Percentiles rank a stretch among this genome's conserved stretches.
Conservation (phyloP, 129 eudicot genomes). For the Flaveria sonorensis region DNA sequence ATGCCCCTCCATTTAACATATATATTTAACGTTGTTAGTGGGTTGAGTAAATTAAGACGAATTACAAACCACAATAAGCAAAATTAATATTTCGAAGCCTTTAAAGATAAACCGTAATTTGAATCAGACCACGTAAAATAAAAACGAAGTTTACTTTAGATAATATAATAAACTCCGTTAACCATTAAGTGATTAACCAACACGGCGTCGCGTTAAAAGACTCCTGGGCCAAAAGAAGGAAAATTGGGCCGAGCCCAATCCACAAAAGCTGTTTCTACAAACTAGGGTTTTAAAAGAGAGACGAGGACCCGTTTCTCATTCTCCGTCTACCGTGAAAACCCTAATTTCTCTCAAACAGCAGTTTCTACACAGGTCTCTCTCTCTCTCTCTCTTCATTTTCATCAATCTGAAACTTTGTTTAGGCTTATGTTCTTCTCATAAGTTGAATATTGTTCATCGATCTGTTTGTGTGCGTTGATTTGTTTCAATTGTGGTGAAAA, state of each 20-base stretch:
- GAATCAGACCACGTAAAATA: no score
- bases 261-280: background rate
- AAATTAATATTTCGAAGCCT: no score
- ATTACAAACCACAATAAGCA: no score
- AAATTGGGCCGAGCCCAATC: conserved; percentile 24
- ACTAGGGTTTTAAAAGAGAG: conserved; percentile 1
- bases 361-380: conserved; percentile 25
- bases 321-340: conserved; percentile 20
- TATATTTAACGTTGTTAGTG: no score
- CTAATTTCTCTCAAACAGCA: conserved; percentile 28
- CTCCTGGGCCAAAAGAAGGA: no score
- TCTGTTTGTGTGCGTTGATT: conserved; percentile 13
- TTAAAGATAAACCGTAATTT: no score
- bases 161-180: no score
- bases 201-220: no score
- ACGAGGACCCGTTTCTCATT: background rate
- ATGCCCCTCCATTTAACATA: no score
- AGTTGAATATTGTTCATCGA: background rate
- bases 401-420: background rate
- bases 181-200: no score
- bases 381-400: background rate
- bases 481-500: background rate
- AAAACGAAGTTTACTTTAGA: no score
- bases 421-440: background rate
- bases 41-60: no score